These are phyloP conservation scores for Chaetomiaceae sp. DNA, from an alignment of 2,329 filamentous ascomycete genomes.

Conservation along the genomic window DNA sequence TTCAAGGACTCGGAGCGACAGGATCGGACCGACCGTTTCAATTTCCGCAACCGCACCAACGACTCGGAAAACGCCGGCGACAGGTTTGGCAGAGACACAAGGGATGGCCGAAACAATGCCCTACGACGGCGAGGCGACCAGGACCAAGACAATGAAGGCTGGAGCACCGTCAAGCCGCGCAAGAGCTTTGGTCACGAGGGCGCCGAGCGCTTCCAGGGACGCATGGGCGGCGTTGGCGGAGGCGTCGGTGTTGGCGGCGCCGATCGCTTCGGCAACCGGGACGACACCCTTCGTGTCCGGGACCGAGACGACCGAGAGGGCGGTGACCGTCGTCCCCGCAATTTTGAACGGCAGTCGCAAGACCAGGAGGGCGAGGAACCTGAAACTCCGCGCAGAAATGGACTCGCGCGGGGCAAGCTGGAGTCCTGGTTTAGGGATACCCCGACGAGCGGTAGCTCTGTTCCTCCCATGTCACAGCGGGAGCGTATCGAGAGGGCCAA, in stretches of 20 bases:
- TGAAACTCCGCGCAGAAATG: constrained; percentile 59
- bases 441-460: constrained; percentile 34
- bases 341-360: constrained; percentile 30
- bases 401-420: constrained; percentile 58
- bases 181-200: constrained; percentile 71
- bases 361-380: constrained; percentile 50
- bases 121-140: constrained; percentile 51
- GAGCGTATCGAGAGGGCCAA: constrained; percentile 56
- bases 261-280: constrained; percentile 43
- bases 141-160: constrained; percentile 64
- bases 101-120: constrained; percentile 43
- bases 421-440: constrained; percentile 71
- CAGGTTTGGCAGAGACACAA: constrained; percentile 42
- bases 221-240: constrained; percentile 52
- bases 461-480: constrained; percentile 39
- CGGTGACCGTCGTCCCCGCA: constrained; percentile 30
- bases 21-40: constrained; percentile 58
- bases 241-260: constrained; percentile 33
- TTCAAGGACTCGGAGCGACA: constrained; percentile 47
- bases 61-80: constrained; percentile 44
- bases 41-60: constrained; percentile 50
- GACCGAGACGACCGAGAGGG: constrained; percentile 42
- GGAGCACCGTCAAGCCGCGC: constrained; percentile 69
- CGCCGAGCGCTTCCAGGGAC: constrained; percentile 64
- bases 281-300: constrained; percentile 44